These are phyloP conservation scores for Hemileia vastatrix DNA, from an alignment of 1,284 basidiomycete species.

Conservation along the genomic window DNA sequence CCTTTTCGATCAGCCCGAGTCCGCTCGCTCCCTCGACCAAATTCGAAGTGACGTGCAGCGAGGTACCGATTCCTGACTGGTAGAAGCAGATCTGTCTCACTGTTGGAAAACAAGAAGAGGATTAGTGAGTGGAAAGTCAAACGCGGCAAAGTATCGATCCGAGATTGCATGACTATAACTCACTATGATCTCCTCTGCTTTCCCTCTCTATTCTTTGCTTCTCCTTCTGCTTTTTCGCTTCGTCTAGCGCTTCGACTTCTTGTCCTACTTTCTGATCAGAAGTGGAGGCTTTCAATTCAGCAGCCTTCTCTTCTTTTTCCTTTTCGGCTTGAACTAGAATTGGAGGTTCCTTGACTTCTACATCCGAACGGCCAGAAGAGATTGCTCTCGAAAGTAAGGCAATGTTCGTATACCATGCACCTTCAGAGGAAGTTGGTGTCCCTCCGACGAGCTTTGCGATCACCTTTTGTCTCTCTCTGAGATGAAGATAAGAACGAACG, in stretches of 20 bases:
- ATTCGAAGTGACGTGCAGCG: no score
- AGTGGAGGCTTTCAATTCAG: no score
- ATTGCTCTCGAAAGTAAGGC: constrained; percentile 31
- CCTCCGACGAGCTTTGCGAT: background rate
- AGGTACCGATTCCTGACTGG: no score
- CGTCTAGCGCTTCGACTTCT: background rate
- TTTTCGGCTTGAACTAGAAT: background rate
- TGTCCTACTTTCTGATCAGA: background rate
- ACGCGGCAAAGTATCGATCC: no score
- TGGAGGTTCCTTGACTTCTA: background rate
- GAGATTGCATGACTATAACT: no score
- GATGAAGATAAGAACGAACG: background rate
- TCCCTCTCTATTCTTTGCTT: background rate
- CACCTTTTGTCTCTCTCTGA: background rate
- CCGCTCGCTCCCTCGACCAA: no score
- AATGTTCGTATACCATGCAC: constrained; percentile 33
- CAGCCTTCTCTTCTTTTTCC: no score
- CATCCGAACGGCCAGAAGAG: background rate
- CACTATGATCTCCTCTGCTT: background rate
- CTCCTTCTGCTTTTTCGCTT: background rate
- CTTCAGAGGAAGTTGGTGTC: background rate
- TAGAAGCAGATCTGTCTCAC: no score
- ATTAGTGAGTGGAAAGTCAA: no score
- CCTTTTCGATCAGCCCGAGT: no score
- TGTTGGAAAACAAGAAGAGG: no score